Percentiles rank a stretch among this genome's conserved stretches.
These are phyloP conservation scores for Luzula sylvatica DNA, from an alignment of 176 grass and related monocot species.

Conservation along the genomic window DNA sequence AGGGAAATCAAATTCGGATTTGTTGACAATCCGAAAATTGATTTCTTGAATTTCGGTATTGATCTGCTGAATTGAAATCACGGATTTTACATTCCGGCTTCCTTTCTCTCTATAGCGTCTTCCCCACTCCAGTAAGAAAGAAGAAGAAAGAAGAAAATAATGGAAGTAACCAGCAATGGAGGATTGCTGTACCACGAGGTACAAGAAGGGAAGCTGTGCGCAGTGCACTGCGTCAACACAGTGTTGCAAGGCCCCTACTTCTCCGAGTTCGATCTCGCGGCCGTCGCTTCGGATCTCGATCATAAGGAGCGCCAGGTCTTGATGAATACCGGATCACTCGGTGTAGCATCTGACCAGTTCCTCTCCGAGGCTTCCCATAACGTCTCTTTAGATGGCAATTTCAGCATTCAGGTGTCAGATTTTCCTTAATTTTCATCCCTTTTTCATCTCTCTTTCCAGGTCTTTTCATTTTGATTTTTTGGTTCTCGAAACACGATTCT, in stretches of 20 bases:
- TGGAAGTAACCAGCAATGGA: slow-evolving; percentile 68
- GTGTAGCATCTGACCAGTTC: slow-evolving; percentile 40
- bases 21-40: neutral
- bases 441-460: neutral
- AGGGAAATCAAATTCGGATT: too few relatives aligned
- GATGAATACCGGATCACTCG: slow-evolving; percentile 30
- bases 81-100: neutral
- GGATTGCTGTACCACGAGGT: slow-evolving; percentile 97
- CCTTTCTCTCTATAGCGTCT: neutral
- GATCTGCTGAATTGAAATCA: neutral
- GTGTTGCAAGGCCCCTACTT: slow-evolving; percentile 96
- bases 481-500: neutral
- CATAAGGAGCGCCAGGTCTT: slow-evolving; percentile 70
- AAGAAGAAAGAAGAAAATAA: slow-evolving; percentile 12
- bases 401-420: slow-evolving; percentile 81
- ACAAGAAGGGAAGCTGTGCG: slow-evolving; percentile 94
- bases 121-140: neutral
- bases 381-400: slow-evolving; percentile 90
- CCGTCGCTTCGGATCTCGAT: slow-evolving; percentile 86
- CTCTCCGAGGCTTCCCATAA: slow-evolving; percentile 65
- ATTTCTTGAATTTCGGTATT: neutral
- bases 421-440: neutral
- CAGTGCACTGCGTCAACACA: slow-evolving; percentile 98
- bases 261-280: slow-evolving; percentile 96
- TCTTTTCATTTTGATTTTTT: neutral